Conservation (phyloP, 139 green algal species). For the Klebsormidium nitens region DNA sequence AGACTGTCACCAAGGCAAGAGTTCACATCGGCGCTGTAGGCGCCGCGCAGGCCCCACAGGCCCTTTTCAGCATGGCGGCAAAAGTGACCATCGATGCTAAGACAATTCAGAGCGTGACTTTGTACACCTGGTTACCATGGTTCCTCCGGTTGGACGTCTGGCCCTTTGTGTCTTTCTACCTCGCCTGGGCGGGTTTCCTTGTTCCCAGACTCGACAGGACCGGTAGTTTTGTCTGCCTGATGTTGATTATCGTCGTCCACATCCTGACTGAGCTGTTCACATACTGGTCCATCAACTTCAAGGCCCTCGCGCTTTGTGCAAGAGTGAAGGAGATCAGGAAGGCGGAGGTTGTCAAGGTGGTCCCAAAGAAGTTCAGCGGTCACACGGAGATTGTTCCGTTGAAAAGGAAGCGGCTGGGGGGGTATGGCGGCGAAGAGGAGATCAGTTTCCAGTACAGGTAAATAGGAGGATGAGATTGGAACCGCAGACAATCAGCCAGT, state of each 20-base stretch:
- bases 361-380: slow-evolving; percentile 28
- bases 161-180: slow-evolving; percentile 29
- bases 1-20: too few species aligned
- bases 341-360: slow-evolving; percentile 35
- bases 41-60: too few species aligned
- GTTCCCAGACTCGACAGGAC: slow-evolving; percentile 13
- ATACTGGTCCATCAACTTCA: slow-evolving; percentile 36
- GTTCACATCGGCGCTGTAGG: too few species aligned
- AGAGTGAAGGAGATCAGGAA: slow-evolving; percentile 24
- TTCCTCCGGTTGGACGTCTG: slow-evolving; percentile 29
- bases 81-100: slow-evolving; percentile 29
- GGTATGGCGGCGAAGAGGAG: background rate
- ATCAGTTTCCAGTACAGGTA: background rate
- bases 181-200: slow-evolving; percentile 6
- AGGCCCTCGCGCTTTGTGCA: slow-evolving; percentile 27
- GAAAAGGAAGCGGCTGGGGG: background rate
- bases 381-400: slow-evolving; percentile 31
- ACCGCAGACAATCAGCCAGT: background rate
- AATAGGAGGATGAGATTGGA: background rate
- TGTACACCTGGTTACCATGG: slow-evolving; percentile 32
- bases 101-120: slow-evolving; percentile 18
- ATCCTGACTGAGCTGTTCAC: slow-evolving; percentile 37
- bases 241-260: slow-evolving; percentile 15
- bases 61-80: too few species aligned
- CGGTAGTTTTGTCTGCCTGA: slow-evolving; percentile 14